These are phyloP conservation scores for Bipolaris cookei DNA, from an alignment of 2,329 filamentous ascomycete genomes.

Conservation along the genomic window DNA sequence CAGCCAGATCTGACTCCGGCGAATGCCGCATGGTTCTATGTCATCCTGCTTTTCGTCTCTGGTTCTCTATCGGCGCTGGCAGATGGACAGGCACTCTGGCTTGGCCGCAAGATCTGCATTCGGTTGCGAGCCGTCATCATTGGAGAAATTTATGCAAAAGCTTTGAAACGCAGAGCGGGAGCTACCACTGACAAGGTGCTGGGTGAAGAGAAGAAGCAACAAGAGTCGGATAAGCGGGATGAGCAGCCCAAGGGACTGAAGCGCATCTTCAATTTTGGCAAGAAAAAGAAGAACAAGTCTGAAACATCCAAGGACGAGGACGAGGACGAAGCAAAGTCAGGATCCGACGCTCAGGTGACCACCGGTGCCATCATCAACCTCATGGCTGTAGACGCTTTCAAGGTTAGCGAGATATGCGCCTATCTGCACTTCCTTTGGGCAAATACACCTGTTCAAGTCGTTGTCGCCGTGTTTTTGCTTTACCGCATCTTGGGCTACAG, in stretches of 20 bases:
- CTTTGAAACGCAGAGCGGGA: constrained; percentile 86
- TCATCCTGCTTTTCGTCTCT: constrained; percentile 84
- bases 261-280: constrained; percentile 61
- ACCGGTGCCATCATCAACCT: constrained; percentile 98
- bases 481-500: constrained; percentile 91
- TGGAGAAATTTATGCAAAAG: constrained; percentile 96
- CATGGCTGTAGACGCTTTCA: constrained; percentile 99
- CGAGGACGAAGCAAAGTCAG: constrained; percentile 33
- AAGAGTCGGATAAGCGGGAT: constrained; percentile 49
- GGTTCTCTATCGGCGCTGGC: constrained; percentile 81
- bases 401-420: constrained; percentile 91
- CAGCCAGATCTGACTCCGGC: constrained; percentile 73
- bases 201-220: constrained; percentile 59
- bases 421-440: constrained; percentile 97
- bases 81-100: constrained; percentile 87
- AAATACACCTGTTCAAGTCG: constrained; percentile 84
- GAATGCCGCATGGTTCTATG: constrained; percentile 95
- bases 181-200: constrained; percentile 75
- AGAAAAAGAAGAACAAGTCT: constrained; percentile 59
- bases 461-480: constrained; percentile 79
- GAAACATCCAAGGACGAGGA: constrained; percentile 51
- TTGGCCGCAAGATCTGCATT: constrained; percentile 93
- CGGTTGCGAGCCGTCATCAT: constrained; percentile 92
- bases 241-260: constrained; percentile 53
- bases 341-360: constrained; percentile 77